Evolutionary conservation across 1,284 basidiomycete species (phyloP), one percentile per base, ranked within the genome.

Genomic region (Boletus subluridellus): DNA sequence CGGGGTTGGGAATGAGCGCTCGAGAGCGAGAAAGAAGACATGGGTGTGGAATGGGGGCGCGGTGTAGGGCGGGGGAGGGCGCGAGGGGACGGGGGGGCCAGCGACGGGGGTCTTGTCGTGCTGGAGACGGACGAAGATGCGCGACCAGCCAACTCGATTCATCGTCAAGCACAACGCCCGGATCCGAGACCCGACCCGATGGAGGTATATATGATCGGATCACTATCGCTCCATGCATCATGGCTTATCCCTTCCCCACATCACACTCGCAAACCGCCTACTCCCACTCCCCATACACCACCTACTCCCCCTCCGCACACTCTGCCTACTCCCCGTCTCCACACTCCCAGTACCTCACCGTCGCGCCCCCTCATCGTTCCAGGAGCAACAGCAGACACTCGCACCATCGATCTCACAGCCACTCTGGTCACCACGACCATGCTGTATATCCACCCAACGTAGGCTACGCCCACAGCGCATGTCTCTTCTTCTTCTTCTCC

Each of bases 1-100:
- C 1, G 80, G 78, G 0, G 83, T 83, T 0, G 89, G 83, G 69
- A 92, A 92, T 0, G 84, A 84, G 70, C 78, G 81, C 65, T 90
- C 88, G 39, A 92, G 76, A 1, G 78, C 84, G 15, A 66, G 66
- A 63, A 90, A 87, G 74, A 92, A 91, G 4, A 77, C 74, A 71
- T 85, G 82, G 1, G 83, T 85, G 63, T 85, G 78, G 65, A 85
- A 85, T 1, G 83, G 83, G 17, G 83, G 84, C 7, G 72, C 73
- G 5, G 76, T 68, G 63, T 83, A 82, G 5, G 75, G 50, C 59
- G 60, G 74, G 0, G 59, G 52, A 1, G 60, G 44, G 8, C 52
- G 54, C 1, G 57, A 11, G 0, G 63, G 69, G 5, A 60, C 55
- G 1, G 70, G 65, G 0, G 58, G 69, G 4, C 56, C 52, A 0